A percentile compares a stretch with the other conserved stretches of the same genome.
Evolutionary conservation across 371 early-diverging fungal species (phyloP).

Genomic region (Parasitella parasitica): DNA sequence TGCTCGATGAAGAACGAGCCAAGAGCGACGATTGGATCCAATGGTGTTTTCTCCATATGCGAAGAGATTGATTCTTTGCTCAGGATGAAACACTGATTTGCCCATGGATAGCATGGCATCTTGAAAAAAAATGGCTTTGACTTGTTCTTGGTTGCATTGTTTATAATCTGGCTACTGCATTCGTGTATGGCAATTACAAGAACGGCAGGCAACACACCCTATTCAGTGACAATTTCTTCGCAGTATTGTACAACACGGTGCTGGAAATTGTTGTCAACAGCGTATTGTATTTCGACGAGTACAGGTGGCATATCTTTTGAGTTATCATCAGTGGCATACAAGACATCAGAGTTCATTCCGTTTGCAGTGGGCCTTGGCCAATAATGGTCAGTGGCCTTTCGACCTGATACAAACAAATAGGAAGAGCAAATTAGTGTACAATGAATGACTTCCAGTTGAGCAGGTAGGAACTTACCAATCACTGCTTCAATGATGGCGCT

Average conservation of each 20-base stretch:
- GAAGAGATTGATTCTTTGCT: not conserved
- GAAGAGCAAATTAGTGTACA: too few species aligned
- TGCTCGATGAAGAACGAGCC: not conserved
- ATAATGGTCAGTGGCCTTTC: not conserved
- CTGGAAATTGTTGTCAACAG: not conserved
- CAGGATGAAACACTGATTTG: not conserved
- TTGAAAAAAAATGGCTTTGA: not conserved
- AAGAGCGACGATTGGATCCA: slow-evolving; percentile 2
- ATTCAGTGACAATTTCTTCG: not conserved
- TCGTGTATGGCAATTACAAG: not conserved
- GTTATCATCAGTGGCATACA: slow-evolving; percentile 4
- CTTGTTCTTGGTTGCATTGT: not conserved
- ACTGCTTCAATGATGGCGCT: too few species aligned
- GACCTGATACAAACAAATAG: too few species aligned
- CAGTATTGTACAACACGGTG: not conserved
- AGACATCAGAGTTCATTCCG: not conserved
- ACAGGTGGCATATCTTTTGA: not conserved
- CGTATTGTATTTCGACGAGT: slow-evolving; percentile 6
- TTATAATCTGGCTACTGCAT: not conserved
- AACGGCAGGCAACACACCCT: not conserved
- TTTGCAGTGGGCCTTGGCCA: slow-evolving; percentile 3
- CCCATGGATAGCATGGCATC: not conserved
- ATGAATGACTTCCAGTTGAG: too few species aligned
- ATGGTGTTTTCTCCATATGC: not conserved
- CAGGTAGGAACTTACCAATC: too few species aligned